phyloP scores from a whole-genome alignment of 495 filamentous ascomycete species.

The Talaromyces ruber region DNA sequence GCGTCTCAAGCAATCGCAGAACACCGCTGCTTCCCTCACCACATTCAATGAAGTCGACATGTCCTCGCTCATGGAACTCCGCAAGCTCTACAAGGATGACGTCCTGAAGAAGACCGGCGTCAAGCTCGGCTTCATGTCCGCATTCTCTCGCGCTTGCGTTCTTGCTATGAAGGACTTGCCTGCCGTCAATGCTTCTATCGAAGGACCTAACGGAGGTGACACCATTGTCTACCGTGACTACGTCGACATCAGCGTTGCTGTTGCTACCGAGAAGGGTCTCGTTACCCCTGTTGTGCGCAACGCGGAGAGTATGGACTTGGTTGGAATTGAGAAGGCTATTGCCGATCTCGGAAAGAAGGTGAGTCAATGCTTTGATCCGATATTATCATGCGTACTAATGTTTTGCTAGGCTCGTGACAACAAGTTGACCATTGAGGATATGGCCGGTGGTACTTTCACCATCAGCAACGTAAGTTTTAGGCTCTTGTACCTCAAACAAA shows the following conservation, averaged over 20 bases:
- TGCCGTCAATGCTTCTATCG: conserved; percentile 95
- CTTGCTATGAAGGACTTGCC: conserved; percentile 92
- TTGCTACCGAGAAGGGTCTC: conserved; percentile 94
- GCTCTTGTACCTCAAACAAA: conserved; percentile 6
- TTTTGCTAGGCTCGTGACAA: conserved; percentile 72
- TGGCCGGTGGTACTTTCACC: conserved; percentile 98
- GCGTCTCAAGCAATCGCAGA: conserved; percentile 97
- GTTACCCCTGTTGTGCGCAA: conserved; percentile 97
- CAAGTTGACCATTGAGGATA: conserved; percentile 98
- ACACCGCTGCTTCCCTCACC: conserved; percentile 92
- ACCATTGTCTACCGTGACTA: conserved; percentile 98
- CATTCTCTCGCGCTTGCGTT: conserved; percentile 85
- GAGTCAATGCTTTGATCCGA: background rate
- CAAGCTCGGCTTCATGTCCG: conserved; percentile 98
- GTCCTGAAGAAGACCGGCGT: conserved; percentile 92
- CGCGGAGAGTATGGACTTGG: conserved; percentile 74
- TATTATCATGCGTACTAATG: background rate
- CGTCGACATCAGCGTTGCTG: conserved; percentile 94
- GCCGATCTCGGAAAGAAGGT: conserved; percentile 95
- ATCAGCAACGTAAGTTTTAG: conserved; percentile 76
- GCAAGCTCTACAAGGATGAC: conserved; percentile 94
- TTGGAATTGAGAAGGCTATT: conserved; percentile 86
- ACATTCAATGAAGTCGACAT: conserved; percentile 99
- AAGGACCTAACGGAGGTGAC: conserved; percentile 88
- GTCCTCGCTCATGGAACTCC: conserved; percentile 95